phyloP scores from a whole-genome alignment of 2,329 filamentous ascomycete species.

The Calonectria leucothoes region DNA sequence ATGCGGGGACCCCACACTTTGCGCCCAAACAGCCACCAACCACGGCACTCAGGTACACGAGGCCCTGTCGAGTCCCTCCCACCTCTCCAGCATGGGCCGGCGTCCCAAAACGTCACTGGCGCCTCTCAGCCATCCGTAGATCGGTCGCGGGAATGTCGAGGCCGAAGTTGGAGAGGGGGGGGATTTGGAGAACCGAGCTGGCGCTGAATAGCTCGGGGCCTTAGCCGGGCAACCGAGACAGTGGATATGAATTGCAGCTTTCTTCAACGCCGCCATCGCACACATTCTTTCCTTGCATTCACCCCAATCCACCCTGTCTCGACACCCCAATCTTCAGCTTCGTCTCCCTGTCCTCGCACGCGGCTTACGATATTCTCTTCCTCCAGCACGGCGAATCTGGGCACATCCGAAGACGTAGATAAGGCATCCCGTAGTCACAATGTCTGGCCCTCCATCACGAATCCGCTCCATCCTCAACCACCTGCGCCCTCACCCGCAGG shows the following conservation, averaged over 20 bases:
- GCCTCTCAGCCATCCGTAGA: conserved; percentile 21
- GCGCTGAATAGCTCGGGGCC: conserved; percentile 15
- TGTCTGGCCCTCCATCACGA: conserved; percentile 74
- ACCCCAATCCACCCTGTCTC: not conserved
- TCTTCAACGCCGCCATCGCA: conserved; percentile 5
- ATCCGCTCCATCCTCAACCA: conserved; percentile 68
- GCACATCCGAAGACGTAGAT: conserved; percentile 5
- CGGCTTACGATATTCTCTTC: not conserved
- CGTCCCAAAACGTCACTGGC: conserved; percentile 34
- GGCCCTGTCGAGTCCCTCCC: conserved; percentile 19
- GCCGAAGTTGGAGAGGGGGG: conserved; percentile 17
- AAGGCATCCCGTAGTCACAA: conserved; percentile 47
- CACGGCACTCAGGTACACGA: not conserved
- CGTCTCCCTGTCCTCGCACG: not conserved
- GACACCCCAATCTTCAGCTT: not conserved
- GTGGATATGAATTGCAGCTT: conserved; percentile 37
- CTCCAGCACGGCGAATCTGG: not conserved
- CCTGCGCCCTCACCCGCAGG: conserved; percentile 53
- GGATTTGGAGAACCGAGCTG: conserved; percentile 41
- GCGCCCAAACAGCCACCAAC: not conserved
- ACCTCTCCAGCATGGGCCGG: conserved; percentile 23
- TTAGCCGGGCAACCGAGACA: conserved; percentile 45
- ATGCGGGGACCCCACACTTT: conserved; percentile 5
- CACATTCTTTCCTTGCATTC: not conserved
- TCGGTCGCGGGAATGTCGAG: conserved; percentile 5